These are phyloP conservation scores for Mycena chlorophos DNA, from an alignment of 768 basidiomycete species.

Conservation along the genomic window DNA sequence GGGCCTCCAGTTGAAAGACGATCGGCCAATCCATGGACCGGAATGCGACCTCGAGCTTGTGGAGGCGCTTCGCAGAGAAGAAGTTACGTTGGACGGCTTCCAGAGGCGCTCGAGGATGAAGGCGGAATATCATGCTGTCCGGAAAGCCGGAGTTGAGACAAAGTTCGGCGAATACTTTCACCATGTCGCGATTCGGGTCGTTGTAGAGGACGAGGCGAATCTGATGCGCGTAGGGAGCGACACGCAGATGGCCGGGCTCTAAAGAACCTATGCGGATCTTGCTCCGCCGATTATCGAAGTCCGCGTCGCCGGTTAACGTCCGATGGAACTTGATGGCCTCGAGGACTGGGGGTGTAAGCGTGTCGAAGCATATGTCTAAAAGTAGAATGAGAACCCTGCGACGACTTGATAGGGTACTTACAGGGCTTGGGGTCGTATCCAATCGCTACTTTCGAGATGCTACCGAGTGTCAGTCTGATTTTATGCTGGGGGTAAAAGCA, in stretches of 20 bases:
- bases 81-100: conserved; percentile 52
- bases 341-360: conserved; percentile 61
- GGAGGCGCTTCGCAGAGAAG: conserved; percentile 50
- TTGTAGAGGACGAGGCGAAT: conserved; percentile 62
- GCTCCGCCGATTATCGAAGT: conserved; percentile 44
- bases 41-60: conserved; percentile 46
- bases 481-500: conserved; percentile 61
- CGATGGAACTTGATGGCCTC: conserved; percentile 62
- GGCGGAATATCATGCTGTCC: conserved; percentile 34
- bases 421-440: conserved; percentile 70
- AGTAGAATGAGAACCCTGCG: neutral
- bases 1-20: conserved; percentile 75
- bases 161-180: conserved; percentile 52
- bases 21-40: conserved; percentile 58
- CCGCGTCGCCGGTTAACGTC: conserved; percentile 42
- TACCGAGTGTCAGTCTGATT: conserved; percentile 64
- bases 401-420: conserved; percentile 33
- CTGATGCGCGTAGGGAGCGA: conserved; percentile 74
- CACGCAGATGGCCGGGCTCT: conserved; percentile 53
- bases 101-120: conserved; percentile 39
- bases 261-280: conserved; percentile 60
- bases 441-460: conserved; percentile 58
- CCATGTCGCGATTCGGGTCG: conserved; percentile 43
- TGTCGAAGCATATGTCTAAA: conserved; percentile 68
- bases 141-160: conserved; percentile 51